These are phyloP conservation scores for Prunella vulgaris DNA, from an alignment of 257 asterid genomes.

Conservation along the genomic window DNA sequence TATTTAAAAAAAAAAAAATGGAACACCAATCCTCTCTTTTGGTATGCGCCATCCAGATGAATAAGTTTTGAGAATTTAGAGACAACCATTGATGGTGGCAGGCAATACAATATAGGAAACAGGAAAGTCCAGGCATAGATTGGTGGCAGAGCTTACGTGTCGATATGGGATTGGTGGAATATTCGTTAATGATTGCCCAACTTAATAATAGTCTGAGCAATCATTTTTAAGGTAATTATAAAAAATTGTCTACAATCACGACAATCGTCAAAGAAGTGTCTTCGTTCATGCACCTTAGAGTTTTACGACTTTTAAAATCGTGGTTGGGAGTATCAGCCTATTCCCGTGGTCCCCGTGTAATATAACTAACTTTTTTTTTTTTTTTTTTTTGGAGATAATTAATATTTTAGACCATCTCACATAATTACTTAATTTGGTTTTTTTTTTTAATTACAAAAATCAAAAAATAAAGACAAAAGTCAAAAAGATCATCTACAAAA, in stretches of 20 bases:
- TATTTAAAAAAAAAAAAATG: no score
- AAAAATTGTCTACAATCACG: neutral
- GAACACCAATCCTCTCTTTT: neutral
- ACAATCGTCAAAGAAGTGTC: slow-evolving; percentile 15
- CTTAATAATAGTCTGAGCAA: slow-evolving; percentile 6
- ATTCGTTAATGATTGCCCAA: slow-evolving; percentile 14
- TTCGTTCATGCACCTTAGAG: slow-evolving; percentile 40
- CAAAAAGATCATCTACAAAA: no score
- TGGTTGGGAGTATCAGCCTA: neutral
- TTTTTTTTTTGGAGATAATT: neutral
- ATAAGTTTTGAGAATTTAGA: neutral
- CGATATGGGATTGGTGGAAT: slow-evolving; percentile 8
- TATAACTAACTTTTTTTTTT: neutral
- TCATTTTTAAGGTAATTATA: slow-evolving; percentile 21
- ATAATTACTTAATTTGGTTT: no score
- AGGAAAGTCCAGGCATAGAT: neutral
- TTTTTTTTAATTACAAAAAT: no score
- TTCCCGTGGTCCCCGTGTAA: slow-evolving; percentile 11
- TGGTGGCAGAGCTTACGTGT: slow-evolving; percentile 19
- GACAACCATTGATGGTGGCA: slow-evolving; percentile 24
- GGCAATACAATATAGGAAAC: neutral
- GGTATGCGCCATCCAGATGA: neutral
- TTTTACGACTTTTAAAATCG: slow-evolving; percentile 11
- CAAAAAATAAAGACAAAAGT: no score
- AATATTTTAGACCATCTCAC: neutral